phyloP scores from a whole-genome alignment of 2,329 filamentous ascomycete genomes.

The Zasmidium citrigriseum region DNA sequence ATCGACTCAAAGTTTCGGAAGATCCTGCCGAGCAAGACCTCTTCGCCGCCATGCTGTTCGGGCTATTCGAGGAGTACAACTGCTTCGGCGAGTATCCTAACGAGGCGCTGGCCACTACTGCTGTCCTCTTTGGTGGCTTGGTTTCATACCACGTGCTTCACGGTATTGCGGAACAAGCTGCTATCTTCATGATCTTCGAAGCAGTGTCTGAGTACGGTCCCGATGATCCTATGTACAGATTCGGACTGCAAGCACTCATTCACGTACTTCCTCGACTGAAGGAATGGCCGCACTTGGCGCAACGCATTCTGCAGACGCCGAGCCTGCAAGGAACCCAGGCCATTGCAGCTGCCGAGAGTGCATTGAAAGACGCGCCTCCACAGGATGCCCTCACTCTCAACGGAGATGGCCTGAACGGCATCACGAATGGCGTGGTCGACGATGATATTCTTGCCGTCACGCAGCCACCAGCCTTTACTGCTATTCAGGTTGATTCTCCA shows the following conservation, averaged over 20 bases:
- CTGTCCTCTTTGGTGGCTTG: conserved; percentile 85
- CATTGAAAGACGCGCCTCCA: conserved; percentile 30
- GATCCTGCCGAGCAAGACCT: conserved; percentile 87
- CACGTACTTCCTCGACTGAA: conserved; percentile 79
- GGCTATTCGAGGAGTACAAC: conserved; percentile 93
- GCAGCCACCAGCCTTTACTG: conserved; percentile 70
- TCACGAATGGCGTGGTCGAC: conserved; percentile 72
- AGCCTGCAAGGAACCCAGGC: conserved; percentile 77
- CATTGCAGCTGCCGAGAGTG: conserved; percentile 28
- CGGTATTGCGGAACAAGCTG: conserved; percentile 86
- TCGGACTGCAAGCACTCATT: conserved; percentile 90
- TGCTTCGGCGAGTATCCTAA: conserved; percentile 95
- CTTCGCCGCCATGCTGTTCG: conserved; percentile 98
- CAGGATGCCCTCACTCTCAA: conserved; percentile 30
- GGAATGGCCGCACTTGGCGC: conserved; percentile 96
- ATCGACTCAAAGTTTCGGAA: conserved; percentile 83
- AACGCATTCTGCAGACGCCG: conserved; percentile 77
- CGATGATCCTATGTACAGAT: conserved; percentile 95
- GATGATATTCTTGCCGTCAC: conserved; percentile 62
- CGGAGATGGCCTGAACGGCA: conserved; percentile 43
- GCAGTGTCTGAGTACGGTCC: conserved; percentile 82
- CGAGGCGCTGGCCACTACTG: conserved; percentile 93
- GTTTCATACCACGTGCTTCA: conserved; percentile 92
- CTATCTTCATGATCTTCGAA: conserved; percentile 97
- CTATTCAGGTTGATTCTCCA: conserved; percentile 74